Evolutionary conservation across 1,139 yeast genomes (phyloP), one percentile per base, ranked within the genome.

Genomic region (Trichomonascaceae sp.): DNA sequence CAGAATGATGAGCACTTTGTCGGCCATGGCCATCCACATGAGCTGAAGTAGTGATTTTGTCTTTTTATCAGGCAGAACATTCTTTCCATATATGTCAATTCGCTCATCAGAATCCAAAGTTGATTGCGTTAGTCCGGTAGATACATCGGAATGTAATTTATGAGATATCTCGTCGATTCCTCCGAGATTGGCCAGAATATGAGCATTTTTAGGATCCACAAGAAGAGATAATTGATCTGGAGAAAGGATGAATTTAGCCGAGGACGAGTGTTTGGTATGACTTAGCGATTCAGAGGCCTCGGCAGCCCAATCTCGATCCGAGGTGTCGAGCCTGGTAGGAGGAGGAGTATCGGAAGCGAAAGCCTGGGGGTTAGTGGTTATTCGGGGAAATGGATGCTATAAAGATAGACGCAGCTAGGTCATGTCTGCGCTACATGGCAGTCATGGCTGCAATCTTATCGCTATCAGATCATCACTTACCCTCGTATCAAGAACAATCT

Each of bases 21-120:
- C 99, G 60, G 90, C 84, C 73, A 95, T 74, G 1, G 98, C 97
- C 62, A 87, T 89, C 75, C 79, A 82, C 63, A 95, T 84, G 48
- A 95, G 76, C 54, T 69, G 67, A 52, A 85, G 73, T 58, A 95
- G 84, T 2, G 87, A 75, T 67, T 87, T 88, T 8, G 84, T 78
- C 19, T 79, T 75, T 61, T 81, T 80, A 55, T 81, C 83, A 0
- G 98, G 98, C 39, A 95, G 69, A 39, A 66, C 70, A 67, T 93
- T 93, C 22, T 69, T 71, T 32, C 96, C 96, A 68, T 81, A 95
- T 18, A 68, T 69, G 17, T 66, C 59, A 10, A 62, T 63, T 50
- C 96, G 72, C 18, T 57, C 54, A 18, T 52, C 54, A 20, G 32
- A 44, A 8, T 47, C 57, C 62, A 18, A 52, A 50, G 43, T 57